Percentiles rank a stretch among this genome's conserved stretches.
Evolutionary conservation across 164 flowering plant species (phyloP).

Genomic region (Santalum album): DNA sequence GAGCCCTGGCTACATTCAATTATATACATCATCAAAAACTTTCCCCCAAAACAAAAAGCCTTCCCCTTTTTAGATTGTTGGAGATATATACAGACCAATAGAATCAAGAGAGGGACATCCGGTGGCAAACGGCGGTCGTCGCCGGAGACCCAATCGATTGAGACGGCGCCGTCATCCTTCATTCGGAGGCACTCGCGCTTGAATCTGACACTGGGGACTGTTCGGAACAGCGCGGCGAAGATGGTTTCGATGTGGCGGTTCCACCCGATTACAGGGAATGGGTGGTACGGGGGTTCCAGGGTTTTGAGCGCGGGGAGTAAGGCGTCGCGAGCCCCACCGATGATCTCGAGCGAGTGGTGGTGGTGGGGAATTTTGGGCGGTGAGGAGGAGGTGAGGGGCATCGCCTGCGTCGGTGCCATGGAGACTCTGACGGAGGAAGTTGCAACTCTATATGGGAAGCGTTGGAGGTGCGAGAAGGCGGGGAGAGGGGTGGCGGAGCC

Average conservation of each 20-base stretch:
- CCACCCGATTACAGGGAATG: constrained; percentile 59
- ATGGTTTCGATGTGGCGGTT: constrained; percentile 87
- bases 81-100: constrained; percentile 63
- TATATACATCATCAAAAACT: no score
- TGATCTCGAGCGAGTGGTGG: constrained; percentile 11
- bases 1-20: constrained; percentile 73
- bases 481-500: background rate
- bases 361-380: background rate
- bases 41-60: no score
- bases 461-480: background rate
- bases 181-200: constrained; percentile 76
- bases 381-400: constrained; percentile 7
- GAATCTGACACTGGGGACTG: constrained; percentile 50
- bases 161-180: constrained; percentile 54
- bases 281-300: constrained; percentile 41
- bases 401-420: no score
- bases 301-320: constrained; percentile 35
- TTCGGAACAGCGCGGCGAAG: constrained; percentile 67
- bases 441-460: background rate
- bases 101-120: constrained; percentile 63
- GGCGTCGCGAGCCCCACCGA: constrained; percentile 50
- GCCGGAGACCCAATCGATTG: constrained; percentile 87
- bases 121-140: constrained; percentile 47
- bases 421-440: background rate
- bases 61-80: no score